phyloP scores from a whole-genome alignment of 2,329 filamentous ascomycete species.

The Aspergillus intermedius region DNA sequence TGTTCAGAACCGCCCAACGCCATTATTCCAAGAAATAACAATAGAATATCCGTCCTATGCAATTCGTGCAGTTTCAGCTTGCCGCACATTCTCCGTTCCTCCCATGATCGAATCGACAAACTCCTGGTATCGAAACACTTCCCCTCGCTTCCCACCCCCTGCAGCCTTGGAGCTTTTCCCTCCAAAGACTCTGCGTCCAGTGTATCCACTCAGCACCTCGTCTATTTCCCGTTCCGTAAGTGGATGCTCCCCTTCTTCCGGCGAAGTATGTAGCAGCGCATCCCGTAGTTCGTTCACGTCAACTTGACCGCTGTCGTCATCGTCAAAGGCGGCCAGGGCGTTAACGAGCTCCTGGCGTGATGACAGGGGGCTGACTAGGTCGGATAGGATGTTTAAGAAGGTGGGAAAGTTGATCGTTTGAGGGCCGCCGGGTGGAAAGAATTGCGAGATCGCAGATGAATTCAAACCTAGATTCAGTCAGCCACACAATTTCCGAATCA shows the following conservation, averaged over 20 bases:
- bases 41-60: too few species aligned
- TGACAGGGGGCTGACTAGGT: constrained; percentile 66
- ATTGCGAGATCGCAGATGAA: constrained; percentile 65
- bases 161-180: constrained; percentile 37
- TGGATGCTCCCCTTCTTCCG: constrained; percentile 60
- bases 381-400: constrained; percentile 77
- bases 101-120: constrained; percentile 70
- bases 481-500: neutral
- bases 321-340: constrained; percentile 91
- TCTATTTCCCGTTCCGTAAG: constrained; percentile 72
- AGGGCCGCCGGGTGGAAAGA: constrained; percentile 68
- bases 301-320: constrained; percentile 89
- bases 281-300: constrained; percentile 76
- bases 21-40: too few species aligned
- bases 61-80: constrained; percentile 5
- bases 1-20: too few species aligned
- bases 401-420: constrained; percentile 75
- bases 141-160: constrained; percentile 59
- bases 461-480: constrained; percentile 57
- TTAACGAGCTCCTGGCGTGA: constrained; percentile 74
- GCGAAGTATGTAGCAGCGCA: constrained; percentile 72
- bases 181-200: constrained; percentile 73
- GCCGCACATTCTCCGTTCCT: constrained; percentile 31
- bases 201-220: constrained; percentile 79
- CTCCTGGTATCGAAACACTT: constrained; percentile 90